Evolutionary conservation across 768 basidiomycete species (phyloP).

Genomic region (Cystoderma amianthinum): DNA sequence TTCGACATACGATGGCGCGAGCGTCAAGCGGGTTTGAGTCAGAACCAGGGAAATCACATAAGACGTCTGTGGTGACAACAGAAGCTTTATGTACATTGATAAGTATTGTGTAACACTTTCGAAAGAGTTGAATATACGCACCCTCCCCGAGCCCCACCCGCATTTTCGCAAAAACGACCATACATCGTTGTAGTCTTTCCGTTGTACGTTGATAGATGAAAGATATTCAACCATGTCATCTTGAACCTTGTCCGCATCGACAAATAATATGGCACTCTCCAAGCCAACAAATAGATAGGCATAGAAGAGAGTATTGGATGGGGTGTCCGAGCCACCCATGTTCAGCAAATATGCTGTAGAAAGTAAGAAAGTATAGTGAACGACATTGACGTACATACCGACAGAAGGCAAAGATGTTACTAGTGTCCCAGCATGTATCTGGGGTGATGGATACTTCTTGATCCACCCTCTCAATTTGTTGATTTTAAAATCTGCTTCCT

Average conservation of each 20-base stretch:
- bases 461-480: conserved; percentile 67
- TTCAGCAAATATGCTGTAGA: conserved; percentile 77
- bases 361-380: conserved; percentile 1
- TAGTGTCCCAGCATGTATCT: conserved; percentile 62
- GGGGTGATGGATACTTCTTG: conserved; percentile 44
- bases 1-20: conserved; percentile 65
- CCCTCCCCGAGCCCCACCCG: conserved; percentile 77
- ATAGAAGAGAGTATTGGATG: conserved; percentile 89
- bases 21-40: conserved; percentile 74
- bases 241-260: conserved; percentile 62
- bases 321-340: conserved; percentile 83
- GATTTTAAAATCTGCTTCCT: conserved; percentile 68
- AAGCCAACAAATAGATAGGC: conserved; percentile 75
- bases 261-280: conserved; percentile 62
- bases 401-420: conserved; percentile 66
- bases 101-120: conserved; percentile 2
- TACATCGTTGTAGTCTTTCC: conserved; percentile 66
- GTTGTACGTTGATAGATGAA: conserved; percentile 44
- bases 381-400: conserved; percentile 34
- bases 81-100: conserved; percentile 29
- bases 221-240: conserved; percentile 55
- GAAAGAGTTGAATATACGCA: conserved; percentile 17
- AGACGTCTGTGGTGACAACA: conserved; percentile 68
- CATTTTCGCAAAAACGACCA: conserved; percentile 73
- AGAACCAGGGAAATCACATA: conserved; percentile 84